Evolutionary conservation across 2,329 filamentous ascomycete species (phyloP).

Genomic region (Aspergillus sp.): DNA sequence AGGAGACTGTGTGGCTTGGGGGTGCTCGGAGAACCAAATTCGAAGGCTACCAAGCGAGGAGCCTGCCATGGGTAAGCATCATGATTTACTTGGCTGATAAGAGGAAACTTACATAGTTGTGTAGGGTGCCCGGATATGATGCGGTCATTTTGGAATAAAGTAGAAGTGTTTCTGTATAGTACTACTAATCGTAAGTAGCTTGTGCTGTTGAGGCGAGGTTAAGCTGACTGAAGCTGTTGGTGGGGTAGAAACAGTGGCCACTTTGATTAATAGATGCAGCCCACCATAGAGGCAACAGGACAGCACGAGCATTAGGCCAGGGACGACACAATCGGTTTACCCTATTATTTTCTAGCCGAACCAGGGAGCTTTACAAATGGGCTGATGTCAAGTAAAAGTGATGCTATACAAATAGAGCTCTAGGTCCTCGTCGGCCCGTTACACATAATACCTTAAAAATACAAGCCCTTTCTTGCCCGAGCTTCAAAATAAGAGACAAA

Average conservation of each 20-base stretch:
- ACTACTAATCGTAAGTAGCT: neutral
- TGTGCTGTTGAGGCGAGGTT: neutral
- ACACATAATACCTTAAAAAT: too few relatives aligned
- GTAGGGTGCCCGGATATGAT: conserved; percentile 33
- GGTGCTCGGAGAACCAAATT: conserved; percentile 32
- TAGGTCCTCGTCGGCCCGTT: neutral
- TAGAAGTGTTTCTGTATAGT: neutral
- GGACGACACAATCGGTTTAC: neutral
- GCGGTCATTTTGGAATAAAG: conserved; percentile 13
- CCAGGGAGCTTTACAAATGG: neutral
- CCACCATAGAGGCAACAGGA: neutral
- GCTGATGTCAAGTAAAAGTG: neutral
- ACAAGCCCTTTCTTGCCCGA: too few relatives aligned
- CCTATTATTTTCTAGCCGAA: neutral
- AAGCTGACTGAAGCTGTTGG: neutral
- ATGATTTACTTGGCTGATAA: conserved; percentile 7
- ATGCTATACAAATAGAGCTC: neutral
- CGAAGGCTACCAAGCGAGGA: conserved; percentile 41
- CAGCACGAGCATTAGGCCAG: neutral
- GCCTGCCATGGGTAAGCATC: conserved; percentile 27
- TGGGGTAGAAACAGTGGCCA: neutral
- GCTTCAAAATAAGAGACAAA: too few relatives aligned
- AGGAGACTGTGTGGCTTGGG: conserved; percentile 51
- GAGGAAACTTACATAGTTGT: conserved; percentile 35
- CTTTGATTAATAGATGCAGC: neutral